phyloP scores from a whole-genome alignment of 305 asterid species.

The Solanum hybrid region DNA sequence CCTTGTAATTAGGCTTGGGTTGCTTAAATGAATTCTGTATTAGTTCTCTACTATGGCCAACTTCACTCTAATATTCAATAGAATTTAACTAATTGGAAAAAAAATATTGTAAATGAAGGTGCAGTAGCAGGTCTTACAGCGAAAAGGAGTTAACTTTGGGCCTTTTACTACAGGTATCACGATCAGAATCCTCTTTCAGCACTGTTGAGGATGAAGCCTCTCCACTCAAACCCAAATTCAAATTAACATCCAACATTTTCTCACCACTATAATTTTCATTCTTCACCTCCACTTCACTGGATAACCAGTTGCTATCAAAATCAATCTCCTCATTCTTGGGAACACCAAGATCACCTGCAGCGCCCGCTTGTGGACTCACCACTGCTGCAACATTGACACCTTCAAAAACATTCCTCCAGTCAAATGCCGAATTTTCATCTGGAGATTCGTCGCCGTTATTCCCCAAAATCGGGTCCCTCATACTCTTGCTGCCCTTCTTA shows the following conservation, averaged over 20 bases:
- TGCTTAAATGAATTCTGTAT: neutral
- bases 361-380: conserved; percentile 15
- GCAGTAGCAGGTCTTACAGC: neutral
- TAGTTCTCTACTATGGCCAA: neutral
- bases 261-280: conserved; percentile 27
- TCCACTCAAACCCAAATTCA: conserved; percentile 58
- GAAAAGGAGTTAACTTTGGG: conserved; percentile 35
- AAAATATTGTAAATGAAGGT: neutral
- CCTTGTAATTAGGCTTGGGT: neutral
- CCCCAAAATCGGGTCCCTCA: conserved; percentile 39
- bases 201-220: conserved; percentile 50
- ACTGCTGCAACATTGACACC: neutral
- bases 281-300: conserved; percentile 12
- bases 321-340: conserved; percentile 5
- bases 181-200: conserved; percentile 36
- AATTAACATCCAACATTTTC: conserved; percentile 40
- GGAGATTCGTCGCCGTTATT: conserved; percentile 42
- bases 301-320: conserved; percentile 4
- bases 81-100: neutral
- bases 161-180: conserved; percentile 56
- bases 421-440: conserved; percentile 40
- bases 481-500: conserved; percentile 13
- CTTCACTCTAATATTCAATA: neutral
- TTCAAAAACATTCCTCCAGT: conserved; percentile 6
- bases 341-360: conserved; percentile 8